These are phyloP conservation scores for Trichoderma pleuroti DNA, from an alignment of 2,329 filamentous ascomycete species.

Conservation along the genomic window DNA sequence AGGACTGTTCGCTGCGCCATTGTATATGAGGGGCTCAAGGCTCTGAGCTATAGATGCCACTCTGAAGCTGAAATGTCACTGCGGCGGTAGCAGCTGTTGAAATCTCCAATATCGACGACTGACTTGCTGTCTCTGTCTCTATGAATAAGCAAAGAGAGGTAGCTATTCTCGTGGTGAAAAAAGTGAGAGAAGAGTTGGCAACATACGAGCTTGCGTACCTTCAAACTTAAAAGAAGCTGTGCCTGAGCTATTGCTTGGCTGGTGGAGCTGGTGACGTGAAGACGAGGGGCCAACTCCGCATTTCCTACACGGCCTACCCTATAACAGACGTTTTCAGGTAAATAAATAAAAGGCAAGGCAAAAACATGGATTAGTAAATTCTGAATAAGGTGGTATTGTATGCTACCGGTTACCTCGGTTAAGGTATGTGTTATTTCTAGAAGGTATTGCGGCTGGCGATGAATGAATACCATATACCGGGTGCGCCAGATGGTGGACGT, in stretches of 20 bases:
- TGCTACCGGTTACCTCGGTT: not conserved
- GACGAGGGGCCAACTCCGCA: conserved; percentile 12
- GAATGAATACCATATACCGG: not conserved
- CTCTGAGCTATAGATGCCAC: not conserved
- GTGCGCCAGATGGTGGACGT: not conserved
- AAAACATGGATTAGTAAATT: not conserved
- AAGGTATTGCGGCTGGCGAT: not conserved
- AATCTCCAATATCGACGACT: not conserved
- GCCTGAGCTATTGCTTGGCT: not conserved
- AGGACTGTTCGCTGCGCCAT: conserved; percentile 52
- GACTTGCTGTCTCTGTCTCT: not conserved
- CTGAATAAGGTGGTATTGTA: not conserved
- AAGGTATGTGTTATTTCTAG: not conserved
- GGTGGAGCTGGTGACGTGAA: conserved; percentile 16
- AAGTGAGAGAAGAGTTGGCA: not conserved
- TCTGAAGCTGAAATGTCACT: not conserved
- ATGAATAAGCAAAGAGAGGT: no score
- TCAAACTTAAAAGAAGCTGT: not conserved
- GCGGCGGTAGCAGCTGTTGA: not conserved
- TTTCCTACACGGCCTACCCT: not conserved
- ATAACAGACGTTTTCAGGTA: not conserved
- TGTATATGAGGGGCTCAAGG: not conserved
- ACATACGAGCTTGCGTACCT: not conserved
- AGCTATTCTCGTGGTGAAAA: not conserved
- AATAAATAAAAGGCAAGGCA: not conserved